Evolutionary conservation across 192 early-diverging fungal genomes (phyloP), one percentile per base, ranked within the genome.

Genomic region (Chytriomyces hyalinus): DNA sequence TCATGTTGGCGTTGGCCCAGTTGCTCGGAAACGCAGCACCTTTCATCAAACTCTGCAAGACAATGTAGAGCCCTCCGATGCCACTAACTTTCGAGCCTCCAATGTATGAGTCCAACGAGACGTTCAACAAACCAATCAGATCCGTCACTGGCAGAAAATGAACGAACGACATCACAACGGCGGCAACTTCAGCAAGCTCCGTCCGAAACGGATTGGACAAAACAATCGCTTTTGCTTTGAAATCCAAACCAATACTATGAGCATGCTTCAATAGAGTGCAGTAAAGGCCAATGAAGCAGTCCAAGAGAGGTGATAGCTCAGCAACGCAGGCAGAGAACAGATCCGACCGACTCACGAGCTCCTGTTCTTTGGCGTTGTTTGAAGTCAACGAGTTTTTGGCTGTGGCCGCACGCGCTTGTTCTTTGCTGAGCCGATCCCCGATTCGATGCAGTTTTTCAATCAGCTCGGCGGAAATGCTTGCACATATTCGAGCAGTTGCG

Each of bases 1-100:
- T 62, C 65, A 86, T 67, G 61, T 87, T 79, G 50, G 77, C 75
- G 36, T 47, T 64, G 28, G 77, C 79, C 86, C 86, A 87, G 24
- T 61, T 70, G 8, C 67, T 22, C 5, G 84, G 79, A 64, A 82
- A 84, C 11, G 69, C 76, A 13, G 84, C 82, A 10, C 79, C 83
- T 28, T 51, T 22, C 49, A 84, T 77, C 36, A 84, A 65, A 77
- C 70, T 63, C 22, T 77, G 77, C 59, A 84, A 60, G 15, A 80
- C 80, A 53, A 67, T 57, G 48, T 67, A 79, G 24, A 79, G 17
- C 9, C 20, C 63, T 2, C 49, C 53, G 24, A 74, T 74, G 1
- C 70, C 63, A 4, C 13, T 20, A 28, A 9, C 65, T 43, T 66
- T 73, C 9, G 77, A 49, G n/a, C 11, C 26, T n/a, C 44, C 48